These are phyloP conservation scores for Stevia rebaudiana DNA, from an alignment of 140 eudicot species.

Conservation along the genomic window DNA sequence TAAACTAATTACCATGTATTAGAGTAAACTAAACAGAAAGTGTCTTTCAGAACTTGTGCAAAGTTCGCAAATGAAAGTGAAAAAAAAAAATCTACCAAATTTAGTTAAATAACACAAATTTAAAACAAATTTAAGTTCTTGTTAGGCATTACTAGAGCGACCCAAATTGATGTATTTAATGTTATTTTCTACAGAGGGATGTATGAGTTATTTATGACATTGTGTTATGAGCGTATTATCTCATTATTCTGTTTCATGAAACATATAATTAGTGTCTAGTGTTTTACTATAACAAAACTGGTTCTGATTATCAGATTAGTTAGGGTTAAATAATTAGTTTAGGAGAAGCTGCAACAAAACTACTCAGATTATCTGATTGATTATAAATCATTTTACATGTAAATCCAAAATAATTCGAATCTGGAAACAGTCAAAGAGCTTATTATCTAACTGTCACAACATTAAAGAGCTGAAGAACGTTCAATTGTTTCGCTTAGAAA, in stretches of 20 bases:
- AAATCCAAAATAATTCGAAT: neutral
- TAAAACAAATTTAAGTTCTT: slow-evolving; percentile 5
- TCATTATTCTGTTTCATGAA: neutral
- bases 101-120: too few species aligned
- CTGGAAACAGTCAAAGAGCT: neutral
- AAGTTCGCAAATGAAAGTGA: neutral
- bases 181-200: neutral
- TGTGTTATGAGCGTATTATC: neutral
- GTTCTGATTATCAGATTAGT: neutral
- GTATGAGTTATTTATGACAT: too few species aligned
- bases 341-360: neutral
- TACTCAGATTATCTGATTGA: neutral
- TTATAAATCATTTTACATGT: neutral
- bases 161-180: neutral
- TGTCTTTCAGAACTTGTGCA: neutral
- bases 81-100: neutral
- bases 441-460: neutral
- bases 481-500: neutral
- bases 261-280: neutral
- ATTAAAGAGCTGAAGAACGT: neutral
- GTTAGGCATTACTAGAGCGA: neutral
- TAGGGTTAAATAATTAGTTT: neutral
- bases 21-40: neutral
- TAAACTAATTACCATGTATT: neutral
- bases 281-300: neutral